Percentiles rank a stretch among this genome's conserved stretches.
These are phyloP conservation scores for Holtermanniella nyarrowii DNA, from an alignment of 768 basidiomycete genomes.

Conservation along the genomic window DNA sequence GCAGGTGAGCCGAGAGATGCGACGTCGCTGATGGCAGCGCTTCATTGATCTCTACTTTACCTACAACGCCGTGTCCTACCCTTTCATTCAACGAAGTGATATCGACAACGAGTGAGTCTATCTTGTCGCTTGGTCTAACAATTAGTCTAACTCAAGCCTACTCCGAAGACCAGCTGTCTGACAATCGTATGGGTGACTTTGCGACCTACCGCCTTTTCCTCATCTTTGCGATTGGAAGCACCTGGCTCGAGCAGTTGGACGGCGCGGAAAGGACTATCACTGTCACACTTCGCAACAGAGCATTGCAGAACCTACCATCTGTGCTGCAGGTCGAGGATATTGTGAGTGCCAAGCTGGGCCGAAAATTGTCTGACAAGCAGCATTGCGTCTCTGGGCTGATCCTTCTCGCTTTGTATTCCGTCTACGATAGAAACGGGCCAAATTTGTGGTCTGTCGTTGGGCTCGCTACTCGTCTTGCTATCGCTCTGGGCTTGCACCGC, in stretches of 20 bases:
- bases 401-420: conserved; percentile 18
- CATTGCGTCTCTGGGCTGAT: conserved; percentile 16
- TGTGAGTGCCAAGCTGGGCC: conserved; percentile 17
- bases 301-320: conserved; percentile 6
- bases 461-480: conserved; percentile 16
- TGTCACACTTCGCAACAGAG: conserved; percentile 6
- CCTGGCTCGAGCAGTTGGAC: conserved; percentile 9
- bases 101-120: conserved; percentile 2
- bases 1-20: too few species aligned
- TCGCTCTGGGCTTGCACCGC: conserved; percentile 19
- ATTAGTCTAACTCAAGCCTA: neutral
- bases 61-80: conserved; percentile 17
- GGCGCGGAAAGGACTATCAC: conserved; percentile 12
- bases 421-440: conserved; percentile 15
- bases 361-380: too few species aligned
- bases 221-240: conserved; percentile 21
- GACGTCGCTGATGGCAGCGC: neutral
- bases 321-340: conserved; percentile 15
- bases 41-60: conserved; percentile 9
- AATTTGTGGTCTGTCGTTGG: conserved; percentile 24
- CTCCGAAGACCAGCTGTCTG: conserved; percentile 1
- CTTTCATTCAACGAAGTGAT: conserved; percentile 14
- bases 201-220: conserved; percentile 16
- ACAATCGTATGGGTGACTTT: neutral
- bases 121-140: too few species aligned